Evolutionary conservation across 768 basidiomycete species (phyloP), one percentile per base, ranked within the genome.

Genomic region (Lepiota venenata): DNA sequence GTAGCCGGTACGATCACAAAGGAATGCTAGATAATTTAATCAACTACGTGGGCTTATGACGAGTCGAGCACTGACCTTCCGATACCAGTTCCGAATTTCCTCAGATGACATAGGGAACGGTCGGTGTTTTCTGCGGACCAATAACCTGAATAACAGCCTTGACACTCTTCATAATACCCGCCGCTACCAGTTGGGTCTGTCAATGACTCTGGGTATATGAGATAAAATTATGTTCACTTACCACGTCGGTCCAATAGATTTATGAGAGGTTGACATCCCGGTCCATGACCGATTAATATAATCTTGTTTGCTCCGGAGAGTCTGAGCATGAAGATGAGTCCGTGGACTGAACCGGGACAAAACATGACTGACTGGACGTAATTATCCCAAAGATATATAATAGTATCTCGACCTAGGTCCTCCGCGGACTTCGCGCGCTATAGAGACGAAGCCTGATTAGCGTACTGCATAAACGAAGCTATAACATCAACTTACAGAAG

Each of bases 371-470:
- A 97, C 95, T 89, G 84, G 57, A 98, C 76, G 63, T 94, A 95
- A 63, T 98, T 96, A 68, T 98, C 96, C 97, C 97, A 99, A 10
- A 98, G 68, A 66, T 98, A 96, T 3, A 78, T 76, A 55, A 96
- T 66, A 20, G 95, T 70, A 25, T 88, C 82, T 45, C 68, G 76
- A 7, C 75, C 77, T 39, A 76, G 74, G 41, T 78, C 74, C 44
- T 75, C 77, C 49, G 67, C 60, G 14, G 70, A 57, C 59, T 75
- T 82, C 7, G 66, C 55, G 35, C 75, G 71, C 78, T 79, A 43
- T 25, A 4, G n/a, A 37, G 18, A 39, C 16, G 6, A 18, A 32
- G 9, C 10, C 32, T 12, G 21, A 22, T 45, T 15, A 27, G 16
- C 21, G 2, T 4, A 21, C 41, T 43, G 21, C 16, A 21, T 20